A percentile compares a stretch with the other conserved stretches of the same genome.
These are phyloP conservation scores for Phytophthora crassamura DNA, from an alignment of 352 stramenopile genomes.

Conservation along the genomic window DNA sequence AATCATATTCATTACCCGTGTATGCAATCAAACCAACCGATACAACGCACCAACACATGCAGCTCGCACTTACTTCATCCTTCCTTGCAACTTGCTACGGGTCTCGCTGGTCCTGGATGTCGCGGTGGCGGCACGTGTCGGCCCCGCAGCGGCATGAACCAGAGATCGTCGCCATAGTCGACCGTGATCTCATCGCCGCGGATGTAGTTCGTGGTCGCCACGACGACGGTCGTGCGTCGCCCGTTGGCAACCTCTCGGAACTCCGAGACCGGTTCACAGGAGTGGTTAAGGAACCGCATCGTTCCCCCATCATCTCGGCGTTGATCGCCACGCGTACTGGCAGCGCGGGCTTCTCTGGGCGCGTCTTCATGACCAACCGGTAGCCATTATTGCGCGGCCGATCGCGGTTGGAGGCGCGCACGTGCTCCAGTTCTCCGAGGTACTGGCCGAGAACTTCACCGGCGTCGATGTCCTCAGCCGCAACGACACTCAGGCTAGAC, in stretches of 20 bases:
- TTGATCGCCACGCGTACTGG: slow-evolving; percentile 2
- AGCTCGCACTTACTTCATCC: no score
- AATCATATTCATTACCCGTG: no score
- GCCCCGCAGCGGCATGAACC: not conserved
- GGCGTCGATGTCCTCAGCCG: not conserved
- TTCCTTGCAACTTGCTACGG: no score
- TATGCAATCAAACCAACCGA: no score
- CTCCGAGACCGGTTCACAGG: not conserved
- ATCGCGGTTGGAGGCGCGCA: not conserved
- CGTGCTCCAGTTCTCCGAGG: slow-evolving; percentile 14
- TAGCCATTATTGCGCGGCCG: slow-evolving; percentile 8
- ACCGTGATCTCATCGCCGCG: slow-evolving; percentile 1
- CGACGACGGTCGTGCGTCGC: not conserved
- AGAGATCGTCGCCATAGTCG: not conserved
- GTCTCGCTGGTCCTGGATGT: not conserved
- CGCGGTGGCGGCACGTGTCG: not conserved
- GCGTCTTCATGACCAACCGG: slow-evolving; percentile 6
- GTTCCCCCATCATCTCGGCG: not conserved
- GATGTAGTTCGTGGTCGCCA: not conserved
- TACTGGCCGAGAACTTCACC: slow-evolving; percentile 12
- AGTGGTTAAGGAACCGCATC: slow-evolving; percentile 6
- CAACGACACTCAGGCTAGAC: not conserved
- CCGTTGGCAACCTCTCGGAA: slow-evolving; percentile 5
- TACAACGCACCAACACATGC: no score
- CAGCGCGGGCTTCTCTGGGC: not conserved